These are phyloP conservation scores for Coniella vitis DNA, from an alignment of 2,329 filamentous ascomycete genomes.

Conservation along the genomic window DNA sequence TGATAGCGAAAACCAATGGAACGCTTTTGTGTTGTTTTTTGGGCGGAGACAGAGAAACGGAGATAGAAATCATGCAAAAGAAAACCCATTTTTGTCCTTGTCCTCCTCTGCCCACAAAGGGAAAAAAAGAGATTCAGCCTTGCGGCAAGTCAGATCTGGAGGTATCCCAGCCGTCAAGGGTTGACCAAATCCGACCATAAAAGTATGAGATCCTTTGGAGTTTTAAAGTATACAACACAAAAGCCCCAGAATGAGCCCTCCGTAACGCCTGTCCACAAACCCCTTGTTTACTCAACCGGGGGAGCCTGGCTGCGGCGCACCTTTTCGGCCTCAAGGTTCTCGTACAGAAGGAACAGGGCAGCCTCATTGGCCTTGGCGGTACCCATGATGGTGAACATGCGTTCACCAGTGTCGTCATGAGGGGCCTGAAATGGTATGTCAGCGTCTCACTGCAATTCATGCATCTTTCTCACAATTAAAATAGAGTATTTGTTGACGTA, in stretches of 20 bases:
- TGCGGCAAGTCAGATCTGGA: slow-evolving; percentile 58
- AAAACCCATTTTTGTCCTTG: slow-evolving; percentile 36
- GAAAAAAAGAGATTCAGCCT: slow-evolving; percentile 46
- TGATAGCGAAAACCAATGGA: slow-evolving; percentile 24
- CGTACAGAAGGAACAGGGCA: slow-evolving; percentile 90
- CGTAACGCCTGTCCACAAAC: slow-evolving; percentile 10
- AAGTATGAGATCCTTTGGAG: slow-evolving; percentile 25
- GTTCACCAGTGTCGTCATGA: slow-evolving; percentile 94
- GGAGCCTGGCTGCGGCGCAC: slow-evolving; percentile 85
- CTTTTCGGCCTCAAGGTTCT: slow-evolving; percentile 98
- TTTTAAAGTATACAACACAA: slow-evolving; percentile 9
- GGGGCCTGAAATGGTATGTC: slow-evolving; percentile 51
- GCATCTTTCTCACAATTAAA: neutral
- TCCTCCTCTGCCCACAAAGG: slow-evolving; percentile 37
- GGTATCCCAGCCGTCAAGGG: slow-evolving; percentile 38
- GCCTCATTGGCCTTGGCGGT: slow-evolving; percentile 91
- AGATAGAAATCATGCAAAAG: slow-evolving; percentile 15
- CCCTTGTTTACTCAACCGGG: slow-evolving; percentile 39
- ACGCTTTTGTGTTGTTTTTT: slow-evolving; percentile 25
- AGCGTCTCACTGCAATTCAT: neutral
- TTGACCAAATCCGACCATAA: slow-evolving; percentile 46
- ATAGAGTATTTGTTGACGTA: slow-evolving; percentile 25
- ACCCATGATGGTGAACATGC: slow-evolving; percentile 99
- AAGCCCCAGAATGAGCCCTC: slow-evolving; percentile 11
- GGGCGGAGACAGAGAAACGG: too few species aligned